Percentiles rank a stretch among this genome's conserved stretches.
Evolutionary conservation across 2,329 filamentous ascomycete species (phyloP).

Genomic region (Diaporthe ilicicola): DNA sequence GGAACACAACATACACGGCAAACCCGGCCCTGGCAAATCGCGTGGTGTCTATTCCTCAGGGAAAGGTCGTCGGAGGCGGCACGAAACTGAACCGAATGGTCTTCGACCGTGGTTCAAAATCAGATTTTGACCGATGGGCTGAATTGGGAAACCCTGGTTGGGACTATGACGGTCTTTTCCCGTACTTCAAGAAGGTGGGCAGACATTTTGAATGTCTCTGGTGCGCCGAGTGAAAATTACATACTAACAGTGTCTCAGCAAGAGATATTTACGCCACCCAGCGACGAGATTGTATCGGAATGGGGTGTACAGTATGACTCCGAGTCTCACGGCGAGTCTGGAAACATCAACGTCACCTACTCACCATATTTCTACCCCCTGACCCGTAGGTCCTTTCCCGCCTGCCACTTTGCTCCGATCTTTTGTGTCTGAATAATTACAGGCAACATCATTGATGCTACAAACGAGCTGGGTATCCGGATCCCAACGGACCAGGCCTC

Average conservation of each 20-base stretch:
- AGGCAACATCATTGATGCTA: slow-evolving; percentile 36
- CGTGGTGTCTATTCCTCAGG: slow-evolving; percentile 33
- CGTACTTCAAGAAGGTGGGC: slow-evolving; percentile 44
- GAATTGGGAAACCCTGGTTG: slow-evolving; percentile 41
- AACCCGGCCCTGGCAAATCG: slow-evolving; percentile 13
- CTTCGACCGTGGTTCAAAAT: slow-evolving; percentile 40
- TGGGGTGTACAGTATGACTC: slow-evolving; percentile 42
- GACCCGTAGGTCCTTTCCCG: slow-evolving; percentile 31
- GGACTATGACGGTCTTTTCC: slow-evolving; percentile 38
- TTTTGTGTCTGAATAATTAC: neutral
- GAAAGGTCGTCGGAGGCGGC: slow-evolving; percentile 39
- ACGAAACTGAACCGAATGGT: slow-evolving; percentile 42
- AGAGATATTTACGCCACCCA: slow-evolving; percentile 40
- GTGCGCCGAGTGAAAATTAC: neutral
- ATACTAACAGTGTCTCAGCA: slow-evolving; percentile 25
- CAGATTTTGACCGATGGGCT: slow-evolving; percentile 41
- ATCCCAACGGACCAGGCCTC: slow-evolving; percentile 33
- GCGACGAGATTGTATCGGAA: slow-evolving; percentile 35
- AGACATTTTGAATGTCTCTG: neutral
- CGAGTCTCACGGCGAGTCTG: slow-evolving; percentile 38
- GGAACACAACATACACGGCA: slow-evolving; percentile 37
- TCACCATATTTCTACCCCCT: slow-evolving; percentile 44
- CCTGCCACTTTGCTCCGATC: neutral
- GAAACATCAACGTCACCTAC: slow-evolving; percentile 41
- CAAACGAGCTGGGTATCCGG: slow-evolving; percentile 35